These are phyloP conservation scores for Penicillium mononematosum DNA, from an alignment of 495 filamentous ascomycete genomes.

Conservation along the genomic window DNA sequence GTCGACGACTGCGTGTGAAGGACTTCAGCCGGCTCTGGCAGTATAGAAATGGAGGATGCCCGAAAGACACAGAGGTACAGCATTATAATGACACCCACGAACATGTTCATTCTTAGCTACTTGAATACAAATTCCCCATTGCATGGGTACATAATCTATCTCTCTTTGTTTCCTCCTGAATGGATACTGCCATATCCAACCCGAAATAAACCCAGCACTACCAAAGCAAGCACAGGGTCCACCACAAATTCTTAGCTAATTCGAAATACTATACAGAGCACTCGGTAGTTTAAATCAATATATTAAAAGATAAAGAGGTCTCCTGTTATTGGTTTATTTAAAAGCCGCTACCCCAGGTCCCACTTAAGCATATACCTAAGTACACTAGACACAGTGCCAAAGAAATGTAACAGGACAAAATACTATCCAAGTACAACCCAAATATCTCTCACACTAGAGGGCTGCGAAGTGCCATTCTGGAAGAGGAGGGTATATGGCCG, in stretches of 20 bases:
- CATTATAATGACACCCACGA: background rate
- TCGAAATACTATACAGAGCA: too few relatives aligned
- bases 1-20: slow-evolving; percentile 50
- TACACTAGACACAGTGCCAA: too few relatives aligned
- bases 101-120: background rate
- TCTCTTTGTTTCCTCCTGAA: background rate
- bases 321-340: too few relatives aligned
- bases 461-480: slow-evolving; percentile 37
- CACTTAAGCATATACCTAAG: too few relatives aligned
- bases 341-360: too few relatives aligned
- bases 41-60: slow-evolving; percentile 67
- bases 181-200: background rate
- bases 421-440: too few relatives aligned
- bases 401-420: too few relatives aligned
- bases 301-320: too few relatives aligned
- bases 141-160: background rate
- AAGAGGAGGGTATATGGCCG: slow-evolving; percentile 29
- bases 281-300: too few relatives aligned
- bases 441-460: background rate
- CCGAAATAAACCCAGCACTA: background rate
- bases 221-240: slow-evolving; percentile 1
- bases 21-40: slow-evolving; percentile 72
- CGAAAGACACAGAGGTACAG: slow-evolving; percentile 20
- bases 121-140: background rate
- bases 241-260: too few relatives aligned